These are phyloP conservation scores for Lactarius deliciosus DNA, from an alignment of 768 basidiomycete species.

Conservation along the genomic window DNA sequence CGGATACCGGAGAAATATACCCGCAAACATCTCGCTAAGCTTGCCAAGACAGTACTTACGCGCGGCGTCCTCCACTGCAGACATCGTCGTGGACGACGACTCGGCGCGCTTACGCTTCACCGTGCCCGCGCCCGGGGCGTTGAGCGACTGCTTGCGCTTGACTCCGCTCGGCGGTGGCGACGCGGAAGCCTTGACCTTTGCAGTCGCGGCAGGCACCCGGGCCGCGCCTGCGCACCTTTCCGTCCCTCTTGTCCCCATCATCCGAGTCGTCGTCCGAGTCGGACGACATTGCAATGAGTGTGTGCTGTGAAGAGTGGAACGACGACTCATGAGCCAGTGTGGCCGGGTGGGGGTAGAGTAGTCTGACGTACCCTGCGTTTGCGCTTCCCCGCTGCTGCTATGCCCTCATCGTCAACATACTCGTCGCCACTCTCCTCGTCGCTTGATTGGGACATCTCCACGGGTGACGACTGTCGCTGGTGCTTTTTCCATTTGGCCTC, in stretches of 20 bases:
- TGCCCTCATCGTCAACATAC: conserved; percentile 56
- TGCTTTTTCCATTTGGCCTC: conserved; percentile 40
- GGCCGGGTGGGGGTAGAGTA: too few relatives aligned
- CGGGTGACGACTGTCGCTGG: conserved; percentile 18
- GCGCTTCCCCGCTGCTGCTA: conserved; percentile 37
- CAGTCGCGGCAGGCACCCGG: conserved; percentile 23
- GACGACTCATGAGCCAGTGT: not conserved
- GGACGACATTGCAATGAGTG: conserved; percentile 7
- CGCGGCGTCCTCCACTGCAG: conserved; percentile 59
- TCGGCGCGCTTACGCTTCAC: conserved; percentile 51
- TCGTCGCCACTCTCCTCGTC: conserved; percentile 62
- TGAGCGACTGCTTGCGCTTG: conserved; percentile 54
- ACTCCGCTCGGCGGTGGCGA: conserved; percentile 13
- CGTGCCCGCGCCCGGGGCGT: conserved; percentile 32
- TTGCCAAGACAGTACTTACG: conserved; percentile 81
- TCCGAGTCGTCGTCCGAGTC: conserved; percentile 23
- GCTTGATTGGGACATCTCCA: conserved; percentile 31
- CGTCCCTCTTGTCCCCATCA: not conserved
- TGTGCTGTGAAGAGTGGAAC: not conserved
- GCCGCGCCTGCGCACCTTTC: conserved; percentile 22
- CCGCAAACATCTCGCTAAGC: conserved; percentile 66
- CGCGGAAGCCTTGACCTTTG: conserved; percentile 13
- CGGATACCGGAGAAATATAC: conserved; percentile 73
- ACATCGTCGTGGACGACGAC: conserved; percentile 32
- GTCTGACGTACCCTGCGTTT: conserved; percentile 47